These are phyloP conservation scores for Creolimax fragrantissima DNA, from an alignment of 78 protist species.

Conservation along the genomic window DNA sequence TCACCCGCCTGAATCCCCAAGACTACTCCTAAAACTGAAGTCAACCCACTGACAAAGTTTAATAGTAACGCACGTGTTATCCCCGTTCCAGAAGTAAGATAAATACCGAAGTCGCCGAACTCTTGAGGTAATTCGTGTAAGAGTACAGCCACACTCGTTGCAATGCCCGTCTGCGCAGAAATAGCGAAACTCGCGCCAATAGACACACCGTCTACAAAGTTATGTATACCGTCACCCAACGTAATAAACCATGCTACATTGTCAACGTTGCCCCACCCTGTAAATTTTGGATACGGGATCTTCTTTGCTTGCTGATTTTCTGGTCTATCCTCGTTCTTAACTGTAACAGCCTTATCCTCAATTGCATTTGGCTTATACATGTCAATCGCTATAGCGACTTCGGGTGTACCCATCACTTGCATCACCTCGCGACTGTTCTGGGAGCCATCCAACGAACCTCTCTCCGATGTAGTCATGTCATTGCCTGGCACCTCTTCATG, in stretches of 20 bases:
- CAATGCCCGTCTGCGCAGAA: not conserved
- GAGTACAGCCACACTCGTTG: slow-evolving; percentile 7
- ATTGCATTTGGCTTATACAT: not conserved
- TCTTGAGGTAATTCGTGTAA: slow-evolving; percentile 29
- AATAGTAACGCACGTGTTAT: not conserved
- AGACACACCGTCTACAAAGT: slow-evolving; percentile 28
- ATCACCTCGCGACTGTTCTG: not conserved
- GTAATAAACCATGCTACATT: slow-evolving; percentile 6
- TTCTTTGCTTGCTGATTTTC: not conserved
- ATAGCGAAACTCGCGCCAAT: slow-evolving; percentile 1
- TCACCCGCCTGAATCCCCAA: not conserved
- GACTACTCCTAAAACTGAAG: not conserved
- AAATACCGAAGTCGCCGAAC: slow-evolving; percentile 23
- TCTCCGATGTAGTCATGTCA: not conserved
- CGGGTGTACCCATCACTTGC: too few species aligned
- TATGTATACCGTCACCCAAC: slow-evolving; percentile 23
- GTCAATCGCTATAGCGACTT: not conserved
- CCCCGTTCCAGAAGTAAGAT: not conserved
- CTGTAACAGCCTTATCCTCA: not conserved
- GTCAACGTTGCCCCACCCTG: not conserved
- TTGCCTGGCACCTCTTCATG: not conserved
- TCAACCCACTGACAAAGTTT: not conserved
- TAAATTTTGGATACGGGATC: not conserved
- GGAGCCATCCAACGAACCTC: not conserved
- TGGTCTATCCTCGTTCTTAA: not conserved